A percentile compares a stretch with the other conserved stretches of the same genome.
Conservation (phyloP, 2,329 filamentous ascomycete species). For the Dryadomyces quercivorus region DNA sequence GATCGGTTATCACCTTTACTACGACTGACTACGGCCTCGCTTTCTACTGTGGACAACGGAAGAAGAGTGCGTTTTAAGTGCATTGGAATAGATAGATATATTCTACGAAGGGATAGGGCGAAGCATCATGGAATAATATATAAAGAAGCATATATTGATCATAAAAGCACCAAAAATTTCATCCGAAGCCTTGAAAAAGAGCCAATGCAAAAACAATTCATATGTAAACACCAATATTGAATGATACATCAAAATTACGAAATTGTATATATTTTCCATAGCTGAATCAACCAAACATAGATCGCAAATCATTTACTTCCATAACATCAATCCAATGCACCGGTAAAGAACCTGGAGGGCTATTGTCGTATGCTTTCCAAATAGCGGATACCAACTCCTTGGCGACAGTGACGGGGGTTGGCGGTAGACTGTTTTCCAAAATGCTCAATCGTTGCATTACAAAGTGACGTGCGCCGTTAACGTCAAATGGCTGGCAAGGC, state of each 20-base stretch:
- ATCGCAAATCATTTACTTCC: conserved; percentile 12
- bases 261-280: background rate
- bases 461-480: conserved; percentile 25
- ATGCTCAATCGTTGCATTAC: conserved; percentile 23
- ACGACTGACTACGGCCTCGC: conserved; percentile 6
- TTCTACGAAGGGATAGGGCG: too few species aligned
- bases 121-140: too few species aligned
- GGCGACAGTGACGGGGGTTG: conserved; percentile 24
- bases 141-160: too few species aligned
- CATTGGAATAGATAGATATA: background rate
- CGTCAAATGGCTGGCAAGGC: background rate
- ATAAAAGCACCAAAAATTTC: too few species aligned
- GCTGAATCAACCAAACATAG: conserved; percentile 7
- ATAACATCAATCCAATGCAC: conserved; percentile 29
- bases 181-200: too few species aligned
- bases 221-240: background rate
- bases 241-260: background rate
- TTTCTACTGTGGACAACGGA: conserved; percentile 5
- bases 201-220: background rate
- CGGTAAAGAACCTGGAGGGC: conserved; percentile 14
- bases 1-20: conserved; percentile 4
- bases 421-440: conserved; percentile 25
- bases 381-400: conserved; percentile 25
- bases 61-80: conserved; percentile 6
- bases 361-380: conserved; percentile 25